A percentile compares a stretch with the other conserved stretches of the same genome.
phyloP scores from a whole-genome alignment of 1,284 basidiomycete species.

The Microbotryomycetes sp. region DNA sequence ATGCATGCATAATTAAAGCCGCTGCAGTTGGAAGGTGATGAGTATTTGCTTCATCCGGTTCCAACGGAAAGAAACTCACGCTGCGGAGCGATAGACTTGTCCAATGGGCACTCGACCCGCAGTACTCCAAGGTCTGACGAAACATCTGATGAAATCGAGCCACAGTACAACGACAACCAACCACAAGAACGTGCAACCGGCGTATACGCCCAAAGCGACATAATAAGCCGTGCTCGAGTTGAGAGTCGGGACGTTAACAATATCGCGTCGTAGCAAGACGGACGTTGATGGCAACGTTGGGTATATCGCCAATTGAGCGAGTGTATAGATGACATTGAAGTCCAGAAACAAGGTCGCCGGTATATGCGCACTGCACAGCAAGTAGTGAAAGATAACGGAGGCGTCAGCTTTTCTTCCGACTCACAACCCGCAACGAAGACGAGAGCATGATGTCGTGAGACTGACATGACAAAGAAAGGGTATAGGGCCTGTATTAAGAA shows the following conservation, averaged over 20 bases:
- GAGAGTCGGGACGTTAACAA: slow-evolving; percentile 2
- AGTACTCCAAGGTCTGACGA: slow-evolving; percentile 13
- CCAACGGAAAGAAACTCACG: slow-evolving; percentile 11
- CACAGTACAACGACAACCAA: slow-evolving; percentile 18
- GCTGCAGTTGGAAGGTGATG: slow-evolving; percentile 3
- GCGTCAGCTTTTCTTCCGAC: neutral
- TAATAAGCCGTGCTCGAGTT: slow-evolving; percentile 19
- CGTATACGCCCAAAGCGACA: slow-evolving; percentile 28
- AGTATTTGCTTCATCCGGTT: too few species aligned
- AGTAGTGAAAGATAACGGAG: slow-evolving; percentile 3
- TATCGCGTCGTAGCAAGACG: slow-evolving; percentile 10
- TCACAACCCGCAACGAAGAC: too few species aligned
- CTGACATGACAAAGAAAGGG: slow-evolving; percentile 16
- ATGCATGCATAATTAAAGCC: slow-evolving; percentile 28
- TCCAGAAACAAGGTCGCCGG: slow-evolving; percentile 41
- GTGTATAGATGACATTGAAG: slow-evolving; percentile 39
- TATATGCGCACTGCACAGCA: slow-evolving; percentile 34
- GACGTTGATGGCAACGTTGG: slow-evolving; percentile 16
- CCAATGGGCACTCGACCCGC: slow-evolving; percentile 14
- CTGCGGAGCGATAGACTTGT: slow-evolving; percentile 18
- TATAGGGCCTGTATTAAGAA: slow-evolving; percentile 6
- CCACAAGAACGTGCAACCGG: slow-evolving; percentile 26
- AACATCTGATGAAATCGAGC: slow-evolving; percentile 16
- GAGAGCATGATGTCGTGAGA: too few species aligned
- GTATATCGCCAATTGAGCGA: slow-evolving; percentile 36